Evolutionary conservation across 2,329 filamentous ascomycete species (phyloP), one percentile per base, ranked within the genome.

Genomic region (Trichoderma lentiforme): DNA sequence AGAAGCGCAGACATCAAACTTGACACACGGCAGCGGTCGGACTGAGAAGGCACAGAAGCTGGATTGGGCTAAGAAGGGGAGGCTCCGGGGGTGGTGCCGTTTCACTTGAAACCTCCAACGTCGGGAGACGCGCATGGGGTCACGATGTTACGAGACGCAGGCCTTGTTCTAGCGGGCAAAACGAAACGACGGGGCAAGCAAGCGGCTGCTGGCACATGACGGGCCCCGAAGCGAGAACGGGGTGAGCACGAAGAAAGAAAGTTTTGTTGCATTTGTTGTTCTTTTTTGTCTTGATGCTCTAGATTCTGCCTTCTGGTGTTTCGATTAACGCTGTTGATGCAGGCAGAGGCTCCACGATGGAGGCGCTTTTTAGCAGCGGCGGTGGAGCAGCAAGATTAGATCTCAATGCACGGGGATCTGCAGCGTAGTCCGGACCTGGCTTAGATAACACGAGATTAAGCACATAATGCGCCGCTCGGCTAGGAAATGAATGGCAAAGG

Each of bases 71-170:
- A 43, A 60, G 61, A 60, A 26, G 66, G 24, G 71, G 66, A 70
- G 68, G 15, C 53, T 56, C 28, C 63, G 26, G 61, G 62, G 56
- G 56, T 68, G 63, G 70, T 62, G 60, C 47, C 30, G 83, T 85
- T 83, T 85, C 81, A 82, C 77, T 74, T 84, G 84, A 86, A 85
- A 86, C 83, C 76, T 76, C 78, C 80, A 76, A 77, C 77, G 84
- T 86, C 80, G 80, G 84, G 76, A 71, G 66, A 68, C 24, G 64
- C 28, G 64, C 72, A 72, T 63, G 71, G 67, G 36, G 34, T 24
- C 11, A n/a, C 39, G n/a, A 28, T 62, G 67, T 36, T 70, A 70
- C 57, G 57, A 61, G 26, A 60, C n/a, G 36, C 56, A 32, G 15
- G 39, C 36, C 57, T n/a, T 58, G 57, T 61, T 58, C 67, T 53